Percentiles rank a stretch among this genome's conserved stretches.
phyloP scores from a whole-genome alignment of 192 early-diverging fungal genomes.

The Coemansia sp. region DNA sequence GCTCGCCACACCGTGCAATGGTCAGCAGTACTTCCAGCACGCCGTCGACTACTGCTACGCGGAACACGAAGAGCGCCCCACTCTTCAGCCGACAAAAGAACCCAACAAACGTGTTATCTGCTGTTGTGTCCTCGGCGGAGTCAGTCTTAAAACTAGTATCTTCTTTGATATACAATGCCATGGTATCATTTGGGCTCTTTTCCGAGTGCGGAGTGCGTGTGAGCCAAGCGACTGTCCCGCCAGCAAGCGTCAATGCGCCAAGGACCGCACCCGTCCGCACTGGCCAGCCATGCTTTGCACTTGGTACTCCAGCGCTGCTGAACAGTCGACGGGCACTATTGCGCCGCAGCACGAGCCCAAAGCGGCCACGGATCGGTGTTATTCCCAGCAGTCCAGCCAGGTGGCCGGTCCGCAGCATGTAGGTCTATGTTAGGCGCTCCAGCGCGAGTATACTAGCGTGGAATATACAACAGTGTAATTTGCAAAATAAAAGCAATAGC shows the following conservation, averaged over 20 bases:
- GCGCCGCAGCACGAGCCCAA: neutral
- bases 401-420: conserved; percentile 9
- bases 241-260: neutral
- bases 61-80: conserved; percentile 16
- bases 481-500: neutral
- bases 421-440: neutral
- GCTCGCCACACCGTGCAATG: conserved; percentile 61
- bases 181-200: neutral
- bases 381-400: conserved; percentile 5
- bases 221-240: conserved; percentile 6
- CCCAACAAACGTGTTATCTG: neutral
- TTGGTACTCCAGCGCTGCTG: neutral
- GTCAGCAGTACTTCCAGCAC: conserved; percentile 31
- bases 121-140: neutral
- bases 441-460: neutral
- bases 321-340: neutral
- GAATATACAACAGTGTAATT: neutral
- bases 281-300: conserved; percentile 3
- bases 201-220: neutral
- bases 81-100: neutral
- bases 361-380: conserved; percentile 5
- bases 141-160: neutral
- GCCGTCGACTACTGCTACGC: conserved; percentile 21
- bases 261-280: neutral
- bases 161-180: neutral